phyloP scores from a whole-genome alignment of 768 basidiomycete species.

The Boletus fagicola region DNA sequence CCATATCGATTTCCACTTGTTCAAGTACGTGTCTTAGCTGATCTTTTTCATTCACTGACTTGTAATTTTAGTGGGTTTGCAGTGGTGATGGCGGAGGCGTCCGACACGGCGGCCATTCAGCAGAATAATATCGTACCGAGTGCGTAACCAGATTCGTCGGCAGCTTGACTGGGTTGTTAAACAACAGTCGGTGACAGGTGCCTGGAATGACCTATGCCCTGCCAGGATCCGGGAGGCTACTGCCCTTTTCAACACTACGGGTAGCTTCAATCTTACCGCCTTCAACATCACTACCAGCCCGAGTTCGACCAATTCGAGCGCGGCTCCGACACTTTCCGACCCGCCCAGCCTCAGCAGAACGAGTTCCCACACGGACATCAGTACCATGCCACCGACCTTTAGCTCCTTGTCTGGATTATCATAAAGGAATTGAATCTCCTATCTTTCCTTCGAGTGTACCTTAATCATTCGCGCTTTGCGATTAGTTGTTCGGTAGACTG shows the following conservation, averaged over 20 bases:
- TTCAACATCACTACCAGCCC: slow-evolving; percentile 7
- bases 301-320: neutral
- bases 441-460: neutral
- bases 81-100: slow-evolving; percentile 31
- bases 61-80: slow-evolving; percentile 28
- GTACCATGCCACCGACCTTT: slow-evolving; percentile 15
- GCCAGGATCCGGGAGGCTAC: slow-evolving; percentile 14
- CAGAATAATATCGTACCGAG: slow-evolving; percentile 21
- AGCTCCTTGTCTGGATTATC: slow-evolving; percentile 9
- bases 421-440: neutral
- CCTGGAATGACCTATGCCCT: slow-evolving; percentile 25
- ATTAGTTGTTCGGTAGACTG: neutral
- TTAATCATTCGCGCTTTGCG: neutral
- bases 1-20: slow-evolving; percentile 34
- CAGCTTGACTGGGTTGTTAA: neutral
- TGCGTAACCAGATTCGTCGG: slow-evolving; percentile 7
- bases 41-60: slow-evolving; percentile 5
- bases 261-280: slow-evolving; percentile 19
- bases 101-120: slow-evolving; percentile 15
- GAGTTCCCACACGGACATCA: slow-evolving; percentile 15
- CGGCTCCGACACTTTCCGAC: neutral
- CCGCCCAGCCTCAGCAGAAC: slow-evolving; percentile 1
- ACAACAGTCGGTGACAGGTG: slow-evolving; percentile 4
- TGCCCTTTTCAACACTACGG: slow-evolving; percentile 17
- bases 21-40: slow-evolving; percentile 13